Evolutionary conservation across 2,329 filamentous ascomycete genomes (phyloP).

Genomic region (Microcera coccophila): DNA sequence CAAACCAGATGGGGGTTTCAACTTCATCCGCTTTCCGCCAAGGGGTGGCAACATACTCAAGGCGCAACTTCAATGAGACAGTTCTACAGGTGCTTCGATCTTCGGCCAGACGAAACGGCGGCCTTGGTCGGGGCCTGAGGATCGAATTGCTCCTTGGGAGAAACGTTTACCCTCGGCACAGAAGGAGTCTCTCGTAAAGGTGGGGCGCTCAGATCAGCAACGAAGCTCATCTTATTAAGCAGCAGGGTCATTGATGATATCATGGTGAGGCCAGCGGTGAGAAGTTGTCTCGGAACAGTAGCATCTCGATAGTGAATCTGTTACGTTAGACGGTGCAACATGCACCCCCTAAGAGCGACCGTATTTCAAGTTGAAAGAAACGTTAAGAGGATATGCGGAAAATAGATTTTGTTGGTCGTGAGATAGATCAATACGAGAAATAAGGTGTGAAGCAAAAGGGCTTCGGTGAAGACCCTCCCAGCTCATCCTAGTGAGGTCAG

Average conservation of each 20-base stretch:
- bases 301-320: not conserved
- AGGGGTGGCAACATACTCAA: constrained; percentile 36
- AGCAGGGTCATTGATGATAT: constrained; percentile 38
- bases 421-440: no score
- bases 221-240: constrained; percentile 45
- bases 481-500: no score
- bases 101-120: constrained; percentile 30
- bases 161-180: constrained; percentile 16
- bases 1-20: no score
- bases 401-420: not conserved
- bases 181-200: constrained; percentile 40
- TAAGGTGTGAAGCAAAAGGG: no score
- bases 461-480: no score
- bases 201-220: constrained; percentile 40
- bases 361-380: not conserved
- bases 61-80: constrained; percentile 52
- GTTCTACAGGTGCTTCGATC: constrained; percentile 43
- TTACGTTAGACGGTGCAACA: not conserved
- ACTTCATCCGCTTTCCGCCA: no score
- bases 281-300: constrained; percentile 17
- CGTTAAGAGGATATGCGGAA: not conserved
- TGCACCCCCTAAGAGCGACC: not conserved
- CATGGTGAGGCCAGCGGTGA: constrained; percentile 33
- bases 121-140: constrained; percentile 21
- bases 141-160: constrained; percentile 17